These are phyloP conservation scores for Echeveria elegans DNA, from an alignment of 164 flowering plant genomes.

Conservation along the genomic window DNA sequence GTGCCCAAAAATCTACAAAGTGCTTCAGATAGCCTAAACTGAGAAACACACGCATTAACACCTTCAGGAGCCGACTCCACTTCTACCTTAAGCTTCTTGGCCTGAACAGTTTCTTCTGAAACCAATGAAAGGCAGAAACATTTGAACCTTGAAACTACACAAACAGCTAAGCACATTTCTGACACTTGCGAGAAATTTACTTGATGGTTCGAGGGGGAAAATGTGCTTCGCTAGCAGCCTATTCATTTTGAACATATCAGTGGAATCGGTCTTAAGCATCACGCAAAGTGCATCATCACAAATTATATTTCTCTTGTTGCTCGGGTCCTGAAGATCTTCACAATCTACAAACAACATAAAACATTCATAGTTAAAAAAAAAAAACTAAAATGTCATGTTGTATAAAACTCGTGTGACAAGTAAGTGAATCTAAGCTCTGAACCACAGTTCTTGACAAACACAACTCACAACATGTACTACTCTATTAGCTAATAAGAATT, in stretches of 20 bases:
- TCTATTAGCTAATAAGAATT: not conserved
- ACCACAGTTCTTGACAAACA: constrained; percentile 90
- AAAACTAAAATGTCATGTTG: not conserved
- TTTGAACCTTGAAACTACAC: not conserved
- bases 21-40: constrained; percentile 64
- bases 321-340: constrained; percentile 92
- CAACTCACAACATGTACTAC: not conserved
- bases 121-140: not conserved
- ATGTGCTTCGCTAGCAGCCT: constrained; percentile 46
- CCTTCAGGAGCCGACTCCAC: constrained; percentile 32
- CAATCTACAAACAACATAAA: constrained; percentile 48
- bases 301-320: constrained; percentile 89
- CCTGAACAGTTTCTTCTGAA: constrained; percentile 50
- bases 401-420: not conserved
- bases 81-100: constrained; percentile 51
- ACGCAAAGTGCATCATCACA: constrained; percentile 80
- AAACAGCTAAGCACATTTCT: not conserved
- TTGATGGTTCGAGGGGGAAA: constrained; percentile 57
- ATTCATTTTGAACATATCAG: constrained; percentile 87
- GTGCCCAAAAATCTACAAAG: constrained; percentile 74
- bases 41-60: constrained; percentile 31
- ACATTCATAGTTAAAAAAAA: not conserved
- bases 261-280: constrained; percentile 86
- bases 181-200: constrained; percentile 28
- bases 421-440: not conserved